phyloP scores from a whole-genome alignment of 495 filamentous ascomycete species.

The Xylaria bambusicola region DNA sequence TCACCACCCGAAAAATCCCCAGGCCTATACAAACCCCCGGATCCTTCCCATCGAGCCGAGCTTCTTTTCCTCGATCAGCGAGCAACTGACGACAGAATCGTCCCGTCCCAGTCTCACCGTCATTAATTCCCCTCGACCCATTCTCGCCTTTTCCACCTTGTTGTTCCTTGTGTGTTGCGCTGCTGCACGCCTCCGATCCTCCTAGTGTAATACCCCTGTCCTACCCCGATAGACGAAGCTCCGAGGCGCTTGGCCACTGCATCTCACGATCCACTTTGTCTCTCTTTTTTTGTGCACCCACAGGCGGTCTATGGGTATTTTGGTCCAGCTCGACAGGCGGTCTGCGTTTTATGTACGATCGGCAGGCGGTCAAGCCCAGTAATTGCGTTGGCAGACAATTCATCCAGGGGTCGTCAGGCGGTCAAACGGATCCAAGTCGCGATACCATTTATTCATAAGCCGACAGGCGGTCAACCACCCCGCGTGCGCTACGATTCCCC shows the following conservation, averaged over 20 bases:
- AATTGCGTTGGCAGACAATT: background rate
- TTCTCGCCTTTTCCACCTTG: background rate
- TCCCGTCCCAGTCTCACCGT: background rate
- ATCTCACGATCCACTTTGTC: too few species aligned
- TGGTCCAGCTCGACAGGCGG: too few species aligned
- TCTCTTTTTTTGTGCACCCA: too few species aligned
- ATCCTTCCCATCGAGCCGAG: conserved; percentile 8
- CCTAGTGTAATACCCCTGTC: background rate
- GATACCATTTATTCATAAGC: conserved; percentile 6
- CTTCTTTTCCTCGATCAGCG: conserved; percentile 2
- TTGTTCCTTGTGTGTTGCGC: background rate
- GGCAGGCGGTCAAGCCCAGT: background rate
- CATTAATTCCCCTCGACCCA: background rate
- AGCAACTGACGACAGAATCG: background rate
- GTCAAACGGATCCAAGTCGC: background rate
- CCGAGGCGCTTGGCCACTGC: background rate
- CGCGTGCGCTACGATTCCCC: conserved; percentile 3
- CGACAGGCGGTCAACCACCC: background rate
- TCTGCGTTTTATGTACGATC: too few species aligned
- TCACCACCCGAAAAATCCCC: conserved; percentile 10
- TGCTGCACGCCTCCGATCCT: background rate
- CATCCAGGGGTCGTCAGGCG: too few species aligned
- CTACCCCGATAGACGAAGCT: conserved; percentile 7
- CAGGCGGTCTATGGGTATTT: too few species aligned
- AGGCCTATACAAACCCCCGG: background rate